Base-by-base conservation (phyloP, 306 rosid species). In the Inga oerstediana region DNA sequence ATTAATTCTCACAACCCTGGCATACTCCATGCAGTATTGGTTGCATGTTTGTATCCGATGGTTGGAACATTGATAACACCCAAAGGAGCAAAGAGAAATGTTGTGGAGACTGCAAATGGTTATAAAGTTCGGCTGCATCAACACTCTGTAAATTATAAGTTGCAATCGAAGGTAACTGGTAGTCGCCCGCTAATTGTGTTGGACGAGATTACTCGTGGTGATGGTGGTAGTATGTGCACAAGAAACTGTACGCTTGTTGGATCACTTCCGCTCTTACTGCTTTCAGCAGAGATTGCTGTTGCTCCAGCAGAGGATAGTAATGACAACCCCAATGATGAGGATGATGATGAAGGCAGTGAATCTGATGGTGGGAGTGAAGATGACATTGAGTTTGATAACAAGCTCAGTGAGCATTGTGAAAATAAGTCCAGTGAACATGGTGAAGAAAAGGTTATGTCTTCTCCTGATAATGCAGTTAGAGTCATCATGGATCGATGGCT, bases 31-130 rank as follows among this genome's bases (percentile, higher is more conserved):
- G 91, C 97, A 0, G 90, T 96, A 68, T 88, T 96, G 67, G 90
- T 90, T 74, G 93, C 99, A 4, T 97, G 98, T 84, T 85, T 92
- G 85, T 96, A 96, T 91, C 99, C 99, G 8, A 92, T 84, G 97
- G 89, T 92, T 54, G 99, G 99, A 79, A 91, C 86, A 88, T 85
- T 92, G 86, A 43, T 69, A 83, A 35, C 80, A 34, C 81, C 89
- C 30, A 52, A 80, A 78, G 52, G 24, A 24, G 84, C 79, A 20
- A 88, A 65, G 56, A 84, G 89, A 65, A 10, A 82, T 69, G 0
- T 84, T 2, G 79, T 94, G 32, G 97, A 91, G 82, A 92, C 94
- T 54, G 80, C 90, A 41, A 56, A 84, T 8, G 91, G 94, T 74
- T 86, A 84, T 43, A 91, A 87, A 88, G 97, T 92, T 87, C 90